Evolutionary conservation across 768 basidiomycete species (phyloP), one percentile per base, ranked within the genome.

Genomic region (Mycena amicta): DNA sequence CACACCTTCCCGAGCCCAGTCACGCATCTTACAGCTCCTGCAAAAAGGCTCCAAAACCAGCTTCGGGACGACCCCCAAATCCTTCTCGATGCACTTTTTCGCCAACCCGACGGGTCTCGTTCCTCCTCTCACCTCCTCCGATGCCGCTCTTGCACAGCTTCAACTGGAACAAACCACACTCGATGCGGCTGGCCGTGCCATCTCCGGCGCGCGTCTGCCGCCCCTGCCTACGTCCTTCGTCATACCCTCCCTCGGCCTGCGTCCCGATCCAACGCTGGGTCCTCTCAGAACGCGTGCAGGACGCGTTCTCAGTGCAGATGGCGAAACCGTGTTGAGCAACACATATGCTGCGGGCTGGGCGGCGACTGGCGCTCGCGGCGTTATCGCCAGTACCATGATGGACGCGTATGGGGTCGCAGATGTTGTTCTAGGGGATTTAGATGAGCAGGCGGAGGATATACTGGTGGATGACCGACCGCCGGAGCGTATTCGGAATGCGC

Each of bases 321-420:
- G 80, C 0, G 54, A 61, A 4, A 66, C 66, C 2, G 53, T 70
- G 18, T 63, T 87, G 33, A 79, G 77, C 33, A 84, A 84, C 57
- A 77, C 95, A n/a, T 99, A 97, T 68, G 89, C 93, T 1, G 88
- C 92, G 1, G 96, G 96, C 11, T 99, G 97, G 97, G 89, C 93
- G 2, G 89, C 93, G 2, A 86, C 83, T 3, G 96, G 96, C 31
- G 95, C 97, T 0, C 88, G 85, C 52, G 95, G 95, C 11, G 95
- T 98, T 13, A 79, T 98, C 45, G 95, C 93, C 2, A 80, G 88
- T 3, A 97, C 97, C 30, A 94, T 99, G 94, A 85, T 93, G 72
- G 83, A 97, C 68, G 92, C 95, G 22, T 93, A 94, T 68, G 80
- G 81, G 2, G 86, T 92, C 2, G 89, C 92, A 2, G 86, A 90